Evolutionary conservation across 768 basidiomycete species (phyloP), one percentile per base, ranked within the genome.

Genomic region (Strobilomyces confusus): DNA sequence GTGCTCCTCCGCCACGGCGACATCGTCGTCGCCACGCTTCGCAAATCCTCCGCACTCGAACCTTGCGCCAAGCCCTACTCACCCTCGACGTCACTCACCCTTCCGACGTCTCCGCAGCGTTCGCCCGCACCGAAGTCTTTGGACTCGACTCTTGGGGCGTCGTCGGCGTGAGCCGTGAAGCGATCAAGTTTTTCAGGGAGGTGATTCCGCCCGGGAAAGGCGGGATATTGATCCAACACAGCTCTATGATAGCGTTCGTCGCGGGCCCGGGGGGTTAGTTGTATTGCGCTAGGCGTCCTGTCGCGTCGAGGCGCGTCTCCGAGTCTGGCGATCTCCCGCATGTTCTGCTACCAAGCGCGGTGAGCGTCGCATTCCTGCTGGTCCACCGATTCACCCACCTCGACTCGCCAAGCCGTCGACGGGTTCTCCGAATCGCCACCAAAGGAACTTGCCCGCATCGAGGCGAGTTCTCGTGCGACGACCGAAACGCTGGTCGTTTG

Each of bases 11-110:
- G 41, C 2, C 58, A 66, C 12, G 75, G 75, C 8, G 73, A 74
- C 51, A 68, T 59, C 12, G 75, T 65, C 34, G 66, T 74, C 46
- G 75, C 78, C 6, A 75, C 77, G 14, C 63, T 75, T 14, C 73
- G 78, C 44, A 72, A 58, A 29, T 74, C 76, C 1, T 62, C 56
- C 9, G 63, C 49, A 17, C 61, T 75, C 22, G 34, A 51, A 12
- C 56, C 64, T 14, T 72, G 68, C 26, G 33, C 56, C 5, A 42
- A 53, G 0, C 37, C 63, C 20, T 70, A 72, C 56, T 76, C 54
- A 61, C 65, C 45, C 61, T 78, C 40, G 76, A 79, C 54, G 75
- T 79, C 29, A 68, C 68, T 9, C 58, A 51, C 4, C 57, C 48
- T 3, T 45, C 56, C 5, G 67, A 75, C 0, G 69, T 78, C 45